Evolutionary conservation across 257 asterid genomes (phyloP).

Genomic region (Misopates orontium): DNA sequence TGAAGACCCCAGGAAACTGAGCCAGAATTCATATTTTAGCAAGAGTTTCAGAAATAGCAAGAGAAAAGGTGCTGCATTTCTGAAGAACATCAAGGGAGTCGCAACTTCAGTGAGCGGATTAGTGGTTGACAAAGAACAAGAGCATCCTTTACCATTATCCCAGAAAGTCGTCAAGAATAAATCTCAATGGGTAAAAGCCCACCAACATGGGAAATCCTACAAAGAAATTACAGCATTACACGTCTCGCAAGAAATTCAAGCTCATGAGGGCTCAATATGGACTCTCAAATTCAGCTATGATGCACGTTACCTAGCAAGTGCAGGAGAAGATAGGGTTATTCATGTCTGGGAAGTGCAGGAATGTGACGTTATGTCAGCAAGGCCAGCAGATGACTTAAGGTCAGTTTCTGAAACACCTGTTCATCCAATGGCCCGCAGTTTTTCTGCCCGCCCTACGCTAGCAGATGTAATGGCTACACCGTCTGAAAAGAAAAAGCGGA

Average conservation of each 20-base stretch:
- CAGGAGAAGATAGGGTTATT: conserved; percentile 78
- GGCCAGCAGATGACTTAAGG: conserved; percentile 41
- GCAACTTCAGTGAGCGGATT: conserved; percentile 36
- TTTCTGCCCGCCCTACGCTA: conserved; percentile 49
- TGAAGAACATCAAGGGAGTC: conserved; percentile 56
- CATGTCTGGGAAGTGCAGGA: conserved; percentile 96
- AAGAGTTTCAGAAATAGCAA: conserved; percentile 81
- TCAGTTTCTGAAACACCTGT: conserved; percentile 46
- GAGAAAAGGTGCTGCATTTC: conserved; percentile 68
- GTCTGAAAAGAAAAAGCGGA: conserved; percentile 59
- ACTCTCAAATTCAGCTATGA: conserved; percentile 68
- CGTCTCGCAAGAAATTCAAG: conserved; percentile 81
- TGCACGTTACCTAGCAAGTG: conserved; percentile 70
- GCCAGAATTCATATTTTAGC: conserved; percentile 44
- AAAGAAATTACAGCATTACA: conserved; percentile 83
- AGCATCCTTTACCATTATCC: conserved; percentile 24
- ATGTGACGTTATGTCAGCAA: conserved; percentile 59
- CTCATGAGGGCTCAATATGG: conserved; percentile 87
- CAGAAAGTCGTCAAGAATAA: conserved; percentile 37
- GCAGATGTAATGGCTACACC: conserved; percentile 51
- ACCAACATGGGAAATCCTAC: conserved; percentile 74
- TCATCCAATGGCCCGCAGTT: conserved; percentile 52
- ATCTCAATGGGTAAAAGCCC: conserved; percentile 74
- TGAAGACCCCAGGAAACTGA: conserved; percentile 44
- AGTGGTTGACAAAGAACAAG: conserved; percentile 52